phyloP scores from a whole-genome alignment of 305 asterid species.

The Fraxinus greggii region DNA sequence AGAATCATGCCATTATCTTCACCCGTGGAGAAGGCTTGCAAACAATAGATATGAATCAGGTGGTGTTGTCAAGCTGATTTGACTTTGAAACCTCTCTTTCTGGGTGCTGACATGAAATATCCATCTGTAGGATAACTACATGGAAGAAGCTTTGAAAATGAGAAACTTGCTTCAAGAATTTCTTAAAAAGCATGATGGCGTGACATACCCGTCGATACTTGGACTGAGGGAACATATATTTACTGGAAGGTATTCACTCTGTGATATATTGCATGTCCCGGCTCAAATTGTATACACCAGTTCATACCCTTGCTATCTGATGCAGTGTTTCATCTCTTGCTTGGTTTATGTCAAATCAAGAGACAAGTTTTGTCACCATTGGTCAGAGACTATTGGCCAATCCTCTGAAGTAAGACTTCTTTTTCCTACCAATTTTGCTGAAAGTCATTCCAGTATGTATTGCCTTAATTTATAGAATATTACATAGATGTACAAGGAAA shows the following conservation, averaged over 20 bases:
- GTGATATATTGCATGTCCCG: slow-evolving; percentile 20
- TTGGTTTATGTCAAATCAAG: slow-evolving; percentile 99
- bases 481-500: background rate
- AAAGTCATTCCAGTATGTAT: background rate
- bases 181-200: slow-evolving; percentile 78
- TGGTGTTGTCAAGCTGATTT: slow-evolving; percentile 25
- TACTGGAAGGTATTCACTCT: slow-evolving; percentile 79
- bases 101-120: slow-evolving; percentile 30
- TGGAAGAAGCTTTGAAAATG: slow-evolving; percentile 99
- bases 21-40: slow-evolving; percentile 99
- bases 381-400: slow-evolving; percentile 97
- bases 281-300: slow-evolving; percentile 1
- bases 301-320: slow-evolving; percentile 25
- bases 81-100: slow-evolving; percentile 24
- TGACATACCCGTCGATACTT: slow-evolving; percentile 88
- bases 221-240: slow-evolving; percentile 98
- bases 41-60: slow-evolving; percentile 99
- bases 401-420: slow-evolving; percentile 79
- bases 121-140: slow-evolving; percentile 76
- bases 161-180: slow-evolving; percentile 97
- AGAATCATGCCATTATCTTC: slow-evolving; percentile 96
- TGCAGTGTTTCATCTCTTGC: slow-evolving; percentile 99
- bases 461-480: background rate
- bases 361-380: slow-evolving; percentile 94
- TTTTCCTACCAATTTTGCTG: slow-evolving; percentile 12